Conservation (phyloP, 768 basidiomycete genomes). For the Boletus tylopilopsis region DNA sequence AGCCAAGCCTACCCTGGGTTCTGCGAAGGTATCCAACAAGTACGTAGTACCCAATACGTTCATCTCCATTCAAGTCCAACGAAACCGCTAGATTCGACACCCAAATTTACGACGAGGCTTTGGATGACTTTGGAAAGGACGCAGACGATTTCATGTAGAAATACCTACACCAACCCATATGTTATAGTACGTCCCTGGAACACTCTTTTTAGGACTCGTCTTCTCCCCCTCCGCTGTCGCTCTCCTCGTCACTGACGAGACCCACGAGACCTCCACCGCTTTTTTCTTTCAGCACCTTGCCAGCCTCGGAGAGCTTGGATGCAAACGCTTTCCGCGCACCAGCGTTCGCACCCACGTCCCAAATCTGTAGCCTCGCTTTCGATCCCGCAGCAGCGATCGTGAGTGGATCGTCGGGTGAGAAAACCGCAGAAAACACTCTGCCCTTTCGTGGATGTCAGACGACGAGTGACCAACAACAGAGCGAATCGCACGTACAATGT, state of each 20-base stretch:
- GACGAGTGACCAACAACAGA: background rate
- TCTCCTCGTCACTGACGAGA: constrained; percentile 68
- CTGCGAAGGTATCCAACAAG: constrained; percentile 63
- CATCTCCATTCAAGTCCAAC: constrained; percentile 12
- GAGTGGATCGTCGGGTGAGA: constrained; percentile 93
- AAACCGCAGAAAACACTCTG: constrained; percentile 89
- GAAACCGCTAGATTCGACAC: constrained; percentile 63
- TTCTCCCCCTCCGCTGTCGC: constrained; percentile 45
- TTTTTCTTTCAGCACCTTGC: constrained; percentile 63
- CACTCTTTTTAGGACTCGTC: constrained; percentile 14
- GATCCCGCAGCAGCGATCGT: constrained; percentile 94
- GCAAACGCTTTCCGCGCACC: constrained; percentile 84
- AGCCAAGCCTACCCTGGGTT: constrained; percentile 73
- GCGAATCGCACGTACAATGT: constrained; percentile 58
- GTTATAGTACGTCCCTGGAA: constrained; percentile 11
- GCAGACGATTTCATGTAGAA: constrained; percentile 89
- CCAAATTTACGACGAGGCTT: constrained; percentile 75
- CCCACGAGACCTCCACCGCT: constrained; percentile 66
- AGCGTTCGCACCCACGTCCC: constrained; percentile 86
- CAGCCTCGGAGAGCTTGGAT: constrained; percentile 69
- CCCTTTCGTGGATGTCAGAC: constrained; percentile 50
- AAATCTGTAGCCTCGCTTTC: constrained; percentile 89
- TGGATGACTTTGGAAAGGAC: constrained; percentile 81
- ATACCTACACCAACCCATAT: constrained; percentile 19
- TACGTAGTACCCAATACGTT: constrained; percentile 33